Base-by-base conservation (phyloP, 164 flowering plant species). In the Santalum album region DNA sequence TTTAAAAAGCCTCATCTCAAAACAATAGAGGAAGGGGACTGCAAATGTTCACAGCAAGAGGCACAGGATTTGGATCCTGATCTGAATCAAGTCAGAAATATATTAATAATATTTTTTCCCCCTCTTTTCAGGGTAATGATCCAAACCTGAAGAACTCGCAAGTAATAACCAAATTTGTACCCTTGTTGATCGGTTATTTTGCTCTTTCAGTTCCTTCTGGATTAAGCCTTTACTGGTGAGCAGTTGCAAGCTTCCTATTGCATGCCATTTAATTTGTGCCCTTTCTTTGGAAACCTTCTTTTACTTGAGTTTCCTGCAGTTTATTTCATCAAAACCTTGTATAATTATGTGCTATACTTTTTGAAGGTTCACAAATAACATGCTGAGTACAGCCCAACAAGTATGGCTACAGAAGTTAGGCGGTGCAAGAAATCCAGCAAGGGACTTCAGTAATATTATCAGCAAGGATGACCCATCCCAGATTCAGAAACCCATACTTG, bases 121-220 rank as follows among this genome's bases (percentile, higher is more conserved):
- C n/a, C n/a, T n/a, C n/a, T 29, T 70, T 63, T 58, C 84, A 87
- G 96, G 71, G 58, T 63, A 66, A 80, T 70, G 96, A 92, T 76
- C 96, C 99, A 58, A 82, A 68, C 63, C 40, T 76, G 78, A 92
- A 89, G 82, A 78, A 35, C 53, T 79, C 96, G 64, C 96, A 79
- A 74, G 90, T 78, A 57, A n/a, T 89, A 52, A 80, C 96, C 16
- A 75, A 82, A 40, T 58, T 89, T 57, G 79, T 92, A 22, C 99
- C 97, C 0, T 59, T 92, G 23, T 71, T 92, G 95, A 83, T 92
- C 59, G 99, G 99, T 51, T 92, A 92, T 59, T 92, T 92, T 75
- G 62, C 99, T 57, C 86, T 92, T 39, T 92, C 99, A 32, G 99
- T 92, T 61, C 97, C 99, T 66, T 89, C 99, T 52, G 99, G 99